Evolutionary conservation across 2,329 filamentous ascomycete species (phyloP).

Genomic region (Fusarium irregulare): DNA sequence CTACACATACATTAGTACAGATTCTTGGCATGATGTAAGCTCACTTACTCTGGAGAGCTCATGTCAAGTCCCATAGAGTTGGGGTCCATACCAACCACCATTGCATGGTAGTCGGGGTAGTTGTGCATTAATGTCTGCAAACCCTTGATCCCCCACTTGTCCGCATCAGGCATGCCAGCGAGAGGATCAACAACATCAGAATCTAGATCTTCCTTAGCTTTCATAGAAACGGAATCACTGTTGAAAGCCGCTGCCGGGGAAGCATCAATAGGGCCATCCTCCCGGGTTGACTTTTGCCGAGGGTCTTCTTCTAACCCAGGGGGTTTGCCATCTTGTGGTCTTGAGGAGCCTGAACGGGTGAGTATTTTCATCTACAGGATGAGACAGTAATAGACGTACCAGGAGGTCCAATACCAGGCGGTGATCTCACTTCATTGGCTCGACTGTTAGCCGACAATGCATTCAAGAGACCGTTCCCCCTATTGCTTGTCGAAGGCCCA

Average conservation of each 20-base stretch:
- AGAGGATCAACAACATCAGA: constrained; percentile 67
- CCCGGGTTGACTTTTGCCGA: constrained; percentile 59
- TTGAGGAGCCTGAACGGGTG: constrained; percentile 48
- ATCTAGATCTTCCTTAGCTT: constrained; percentile 59
- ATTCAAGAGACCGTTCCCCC: constrained; percentile 72
- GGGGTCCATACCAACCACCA: constrained; percentile 70
- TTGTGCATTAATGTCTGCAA: constrained; percentile 72
- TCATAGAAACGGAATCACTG: constrained; percentile 54
- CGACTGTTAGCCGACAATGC: constrained; percentile 71
- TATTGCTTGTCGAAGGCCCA: constrained; percentile 53
- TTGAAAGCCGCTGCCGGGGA: constrained; percentile 61
- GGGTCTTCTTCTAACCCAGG: constrained; percentile 56
- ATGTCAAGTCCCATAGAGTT: constrained; percentile 68
- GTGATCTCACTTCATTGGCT: constrained; percentile 61
- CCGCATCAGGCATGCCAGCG: constrained; percentile 69
- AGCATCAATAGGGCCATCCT: constrained; percentile 53
- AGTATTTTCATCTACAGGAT: constrained; percentile 24
- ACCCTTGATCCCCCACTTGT: constrained; percentile 74
- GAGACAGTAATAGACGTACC: constrained; percentile 43
- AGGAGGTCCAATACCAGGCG: constrained; percentile 55
- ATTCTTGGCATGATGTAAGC: not conserved
- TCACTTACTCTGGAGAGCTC: constrained; percentile 66
- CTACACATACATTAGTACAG: constrained; percentile 50
- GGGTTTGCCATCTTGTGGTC: constrained; percentile 59
- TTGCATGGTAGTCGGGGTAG: constrained; percentile 70